Conservation (phyloP, 163 green algal species). For the Prototheca wickerhamii region DNA sequence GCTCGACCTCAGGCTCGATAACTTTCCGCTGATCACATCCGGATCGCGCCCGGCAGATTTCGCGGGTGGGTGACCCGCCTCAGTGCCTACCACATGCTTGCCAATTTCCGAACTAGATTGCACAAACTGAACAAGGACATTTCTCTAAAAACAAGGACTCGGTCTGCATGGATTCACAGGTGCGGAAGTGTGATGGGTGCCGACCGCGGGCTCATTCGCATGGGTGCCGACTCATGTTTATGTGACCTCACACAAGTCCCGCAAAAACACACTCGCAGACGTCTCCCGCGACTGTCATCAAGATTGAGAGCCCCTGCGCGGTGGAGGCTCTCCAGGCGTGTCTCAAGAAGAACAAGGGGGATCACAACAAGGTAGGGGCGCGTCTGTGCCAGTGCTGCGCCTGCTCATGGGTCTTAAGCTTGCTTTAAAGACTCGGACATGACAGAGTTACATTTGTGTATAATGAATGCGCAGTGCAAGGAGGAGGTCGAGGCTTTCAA, state of each 20-base stretch:
- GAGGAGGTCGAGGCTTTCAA: constrained; percentile 20
- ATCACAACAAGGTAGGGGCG: constrained; percentile 23
- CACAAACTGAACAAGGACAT: no score
- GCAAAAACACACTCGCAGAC: neutral
- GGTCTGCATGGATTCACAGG: neutral
- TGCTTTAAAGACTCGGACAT: no score
- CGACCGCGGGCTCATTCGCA: neutral
- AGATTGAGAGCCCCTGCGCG: constrained; percentile 13
- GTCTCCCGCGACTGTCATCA: neutral
- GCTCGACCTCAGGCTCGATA: no score
- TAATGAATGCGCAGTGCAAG: constrained; percentile 17
- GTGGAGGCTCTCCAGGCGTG: constrained; percentile 27
- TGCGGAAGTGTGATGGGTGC: neutral
- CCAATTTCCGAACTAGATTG: no score
- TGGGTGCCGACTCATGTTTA: no score
- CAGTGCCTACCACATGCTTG: no score
- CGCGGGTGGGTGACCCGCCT: no score
- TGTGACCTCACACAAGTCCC: neutral
- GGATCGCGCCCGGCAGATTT: no score
- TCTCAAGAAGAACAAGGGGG: constrained; percentile 26
- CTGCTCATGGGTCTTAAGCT: no score
- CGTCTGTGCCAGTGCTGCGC: no score
- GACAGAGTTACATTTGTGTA: no score
- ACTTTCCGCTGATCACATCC: no score
- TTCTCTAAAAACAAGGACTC: neutral